Conservation (phyloP, 2,329 filamentous ascomycete genomes). For the Plenodomus lindquistii region DNA sequence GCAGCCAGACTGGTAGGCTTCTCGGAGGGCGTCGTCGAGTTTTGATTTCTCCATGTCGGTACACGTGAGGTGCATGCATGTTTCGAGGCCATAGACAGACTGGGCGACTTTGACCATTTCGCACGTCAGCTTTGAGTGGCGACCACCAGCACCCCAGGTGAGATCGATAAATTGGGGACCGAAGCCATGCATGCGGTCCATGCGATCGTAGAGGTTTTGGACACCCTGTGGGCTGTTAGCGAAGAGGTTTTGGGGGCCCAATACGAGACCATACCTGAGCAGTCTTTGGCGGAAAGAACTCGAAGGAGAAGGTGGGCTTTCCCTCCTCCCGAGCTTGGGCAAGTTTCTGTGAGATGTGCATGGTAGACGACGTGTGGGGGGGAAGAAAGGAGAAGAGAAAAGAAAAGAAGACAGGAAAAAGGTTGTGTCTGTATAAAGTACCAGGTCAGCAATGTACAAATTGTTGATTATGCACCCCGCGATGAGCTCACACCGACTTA, state of each 20-base stretch:
- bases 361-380: too few relatives aligned
- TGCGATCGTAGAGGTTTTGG: constrained; percentile 98
- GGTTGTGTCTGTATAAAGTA: background rate
- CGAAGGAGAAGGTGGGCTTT: constrained; percentile 93
- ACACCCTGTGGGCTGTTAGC: constrained; percentile 64
- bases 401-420: constrained; percentile 1
- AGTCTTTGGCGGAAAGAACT: constrained; percentile 99
- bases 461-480: constrained; percentile 22
- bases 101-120: constrained; percentile 98
- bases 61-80: constrained; percentile 98
- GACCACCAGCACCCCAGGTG: constrained; percentile 95
- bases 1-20: constrained; percentile 92
- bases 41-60: constrained; percentile 96
- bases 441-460: constrained; percentile 7
- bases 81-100: constrained; percentile 92
- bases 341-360: constrained; percentile 96
- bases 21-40: constrained; percentile 83
- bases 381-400: constrained; percentile 3
- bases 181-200: constrained; percentile 97
- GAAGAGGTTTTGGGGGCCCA: background rate
- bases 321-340: constrained; percentile 76
- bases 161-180: constrained; percentile 97
- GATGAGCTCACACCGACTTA: constrained; percentile 19
- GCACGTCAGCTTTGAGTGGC: constrained; percentile 86
- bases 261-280: constrained; percentile 59